A percentile compares a stretch with the other conserved stretches of the same genome.
Conservation (phyloP, 495 filamentous ascomycete genomes). For the Parachaetomium inaequale region DNA sequence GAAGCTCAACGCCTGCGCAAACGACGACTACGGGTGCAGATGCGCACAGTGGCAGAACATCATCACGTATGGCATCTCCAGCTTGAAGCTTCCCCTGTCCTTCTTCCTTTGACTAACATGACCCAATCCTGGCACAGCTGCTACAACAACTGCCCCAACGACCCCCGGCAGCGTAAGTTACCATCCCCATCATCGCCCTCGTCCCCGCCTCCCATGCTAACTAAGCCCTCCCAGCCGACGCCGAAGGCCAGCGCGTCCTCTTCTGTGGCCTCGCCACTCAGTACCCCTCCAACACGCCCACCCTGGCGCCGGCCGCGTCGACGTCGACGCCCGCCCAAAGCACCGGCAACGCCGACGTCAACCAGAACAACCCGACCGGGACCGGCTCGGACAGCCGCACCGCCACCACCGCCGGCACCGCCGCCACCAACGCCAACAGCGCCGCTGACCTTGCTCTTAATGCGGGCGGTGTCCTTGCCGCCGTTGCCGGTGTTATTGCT, state of each 20-base stretch:
- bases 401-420: slow-evolving; percentile 23
- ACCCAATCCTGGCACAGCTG: slow-evolving; percentile 28
- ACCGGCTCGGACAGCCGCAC: slow-evolving; percentile 17
- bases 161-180: slow-evolving; percentile 29
- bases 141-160: slow-evolving; percentile 51
- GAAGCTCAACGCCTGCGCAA: slow-evolving; percentile 36
- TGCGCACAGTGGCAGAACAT: slow-evolving; percentile 38
- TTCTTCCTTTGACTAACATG: background rate
- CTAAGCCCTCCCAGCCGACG: slow-evolving; percentile 1
- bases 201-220: background rate
- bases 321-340: slow-evolving; percentile 1
- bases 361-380: slow-evolving; percentile 17
- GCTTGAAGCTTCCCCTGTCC: background rate
- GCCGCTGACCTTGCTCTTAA: slow-evolving; percentile 35
- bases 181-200: too few relatives aligned
- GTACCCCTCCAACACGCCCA: slow-evolving; percentile 29
- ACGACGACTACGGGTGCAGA: slow-evolving; percentile 40
- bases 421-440: slow-evolving; percentile 28
- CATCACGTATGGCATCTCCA: slow-evolving; percentile 33
- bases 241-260: slow-evolving; percentile 36
- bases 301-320: slow-evolving; percentile 14
- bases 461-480: slow-evolving; percentile 32
- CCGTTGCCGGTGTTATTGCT: slow-evolving; percentile 35
- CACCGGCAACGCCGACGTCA: slow-evolving; percentile 14
- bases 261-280: slow-evolving; percentile 42